Percentiles rank a stretch among this genome's conserved stretches.
Conservation (phyloP, 768 basidiomycete genomes). For the Naganishia antarctica region DNA sequence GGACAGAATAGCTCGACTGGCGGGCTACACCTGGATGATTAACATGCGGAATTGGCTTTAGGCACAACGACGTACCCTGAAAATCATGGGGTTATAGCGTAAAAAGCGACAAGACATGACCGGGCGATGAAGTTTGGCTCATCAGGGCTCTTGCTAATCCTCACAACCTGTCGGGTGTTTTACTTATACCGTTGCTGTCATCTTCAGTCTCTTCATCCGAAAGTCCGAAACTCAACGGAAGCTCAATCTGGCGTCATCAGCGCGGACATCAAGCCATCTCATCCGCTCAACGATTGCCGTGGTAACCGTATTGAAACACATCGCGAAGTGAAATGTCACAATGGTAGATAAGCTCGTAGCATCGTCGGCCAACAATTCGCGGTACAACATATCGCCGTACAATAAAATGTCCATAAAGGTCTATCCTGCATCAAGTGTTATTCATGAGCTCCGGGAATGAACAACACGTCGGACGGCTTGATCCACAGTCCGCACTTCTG, state of each 20-base stretch:
- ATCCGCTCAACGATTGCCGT: neutral
- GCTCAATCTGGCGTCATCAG: neutral
- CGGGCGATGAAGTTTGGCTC: too few relatives aligned
- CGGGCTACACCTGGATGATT: neutral
- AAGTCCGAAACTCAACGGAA: too few relatives aligned
- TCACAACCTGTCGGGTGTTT: too few relatives aligned
- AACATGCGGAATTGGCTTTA: neutral
- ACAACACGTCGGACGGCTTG: constrained; percentile 7
- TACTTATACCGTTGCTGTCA: too few relatives aligned
- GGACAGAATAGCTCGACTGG: neutral
- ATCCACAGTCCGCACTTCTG: constrained; percentile 15
- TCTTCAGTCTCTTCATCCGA: too few relatives aligned
- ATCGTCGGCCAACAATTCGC: too few relatives aligned
- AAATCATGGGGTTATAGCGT: too few relatives aligned
- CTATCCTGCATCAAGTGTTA: neutral
- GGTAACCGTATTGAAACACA: neutral
- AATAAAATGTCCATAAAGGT: neutral
- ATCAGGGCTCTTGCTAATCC: too few relatives aligned
- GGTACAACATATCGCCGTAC: neutral
- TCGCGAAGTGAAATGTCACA: too few relatives aligned
- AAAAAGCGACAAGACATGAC: too few relatives aligned
- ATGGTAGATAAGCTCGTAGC: too few relatives aligned
- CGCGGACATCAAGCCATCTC: neutral
- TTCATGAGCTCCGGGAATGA: constrained; percentile 12
- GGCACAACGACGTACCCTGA: too few relatives aligned